These are phyloP conservation scores for Cicer cuneatum DNA, from an alignment of 306 rosid genomes.

Conservation along the genomic window DNA sequence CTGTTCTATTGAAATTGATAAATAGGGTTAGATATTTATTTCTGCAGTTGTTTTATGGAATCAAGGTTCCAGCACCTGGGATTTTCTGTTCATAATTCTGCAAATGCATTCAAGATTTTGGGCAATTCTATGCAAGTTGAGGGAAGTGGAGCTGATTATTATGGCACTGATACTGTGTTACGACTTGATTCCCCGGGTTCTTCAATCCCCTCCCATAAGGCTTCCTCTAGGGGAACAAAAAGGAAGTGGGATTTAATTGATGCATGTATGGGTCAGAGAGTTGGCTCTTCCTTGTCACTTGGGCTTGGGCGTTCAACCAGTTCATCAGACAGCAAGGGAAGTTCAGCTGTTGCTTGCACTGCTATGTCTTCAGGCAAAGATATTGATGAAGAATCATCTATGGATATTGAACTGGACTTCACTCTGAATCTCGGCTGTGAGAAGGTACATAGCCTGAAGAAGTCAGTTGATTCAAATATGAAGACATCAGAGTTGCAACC, in stretches of 20 bases:
- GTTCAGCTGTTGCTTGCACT: conserved; percentile 85
- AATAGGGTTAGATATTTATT: conserved; percentile 39
- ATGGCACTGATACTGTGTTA: conserved; percentile 66
- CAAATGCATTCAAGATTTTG: conserved; percentile 70
- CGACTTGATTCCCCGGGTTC: conserved; percentile 77
- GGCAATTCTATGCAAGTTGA: conserved; percentile 61
- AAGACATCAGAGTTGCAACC: conserved; percentile 58
- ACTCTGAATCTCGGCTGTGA: conserved; percentile 74
- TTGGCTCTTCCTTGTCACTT: conserved; percentile 74
- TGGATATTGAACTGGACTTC: conserved; percentile 81
- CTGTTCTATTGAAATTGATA: conserved; percentile 56
- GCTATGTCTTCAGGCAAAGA: conserved; percentile 88
- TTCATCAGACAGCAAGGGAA: conserved; percentile 92
- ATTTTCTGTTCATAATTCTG: conserved; percentile 61
- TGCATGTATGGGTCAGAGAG: conserved; percentile 56
- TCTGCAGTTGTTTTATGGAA: conserved; percentile 64
- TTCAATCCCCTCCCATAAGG: conserved; percentile 48
- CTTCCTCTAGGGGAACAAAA: conserved; percentile 70
- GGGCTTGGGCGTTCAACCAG: conserved; percentile 82
- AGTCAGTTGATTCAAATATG: conserved; percentile 50
- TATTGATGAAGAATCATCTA: conserved; percentile 83
- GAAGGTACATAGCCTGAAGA: conserved; percentile 59
- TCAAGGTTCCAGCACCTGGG: conserved; percentile 64
- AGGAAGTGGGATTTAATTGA: conserved; percentile 78
- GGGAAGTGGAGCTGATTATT: conserved; percentile 52